Base-by-base conservation (phyloP, 1,284 basidiomycete genomes). In the Vanrija humicola region DNA sequence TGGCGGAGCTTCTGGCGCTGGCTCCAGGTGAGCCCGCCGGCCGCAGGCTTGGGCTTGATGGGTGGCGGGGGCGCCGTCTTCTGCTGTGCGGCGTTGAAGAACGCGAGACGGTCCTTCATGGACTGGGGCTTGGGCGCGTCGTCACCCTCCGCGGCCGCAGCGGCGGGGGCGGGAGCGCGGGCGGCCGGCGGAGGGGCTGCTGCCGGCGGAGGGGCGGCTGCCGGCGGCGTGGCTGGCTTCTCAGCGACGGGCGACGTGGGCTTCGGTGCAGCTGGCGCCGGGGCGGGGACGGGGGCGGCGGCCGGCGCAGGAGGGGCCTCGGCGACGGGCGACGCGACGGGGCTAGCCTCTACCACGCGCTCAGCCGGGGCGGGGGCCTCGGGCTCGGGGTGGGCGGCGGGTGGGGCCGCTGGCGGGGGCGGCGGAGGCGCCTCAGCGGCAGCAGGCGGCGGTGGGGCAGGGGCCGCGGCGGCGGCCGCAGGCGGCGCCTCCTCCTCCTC, bases 11-110 rank as follows among this genome's bases (percentile, higher is more conserved):
- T 75, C 55, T 77, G 74, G 38, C 74, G 63, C 63, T 76, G 75
- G 55, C 69, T 71, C 75, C 74, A 75, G 5, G 75, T 75, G 34
- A 87, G 72, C 3, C 82, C 82, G 0, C 81, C 83, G 6, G 63
- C 39, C 6, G 67, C 67, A 0, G 75, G 88, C 70, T 89, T 90
- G 1, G 85, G 86, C 54, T 85, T 84, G 50, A 73, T 55, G 15
- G 82, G 82, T 6, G 81, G 81, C 18, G 84, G 83, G 2, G 80
- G 55, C 5, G 61, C 54, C 2, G 64, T 58, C 48, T 71, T 71
- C 26, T 61, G 59, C 50, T 61, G 67, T 3, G 70, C 66, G 12
- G 70, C 69, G 45, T 71, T 69, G 62, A 79, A 78, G 52, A 76
- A 75, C 1, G 77, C 77, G 21, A 79, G 64, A 6, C 76, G 72